phyloP scores from a whole-genome alignment of 2,329 filamentous ascomycete genomes.

The Colletotrichum shisoi region DNA sequence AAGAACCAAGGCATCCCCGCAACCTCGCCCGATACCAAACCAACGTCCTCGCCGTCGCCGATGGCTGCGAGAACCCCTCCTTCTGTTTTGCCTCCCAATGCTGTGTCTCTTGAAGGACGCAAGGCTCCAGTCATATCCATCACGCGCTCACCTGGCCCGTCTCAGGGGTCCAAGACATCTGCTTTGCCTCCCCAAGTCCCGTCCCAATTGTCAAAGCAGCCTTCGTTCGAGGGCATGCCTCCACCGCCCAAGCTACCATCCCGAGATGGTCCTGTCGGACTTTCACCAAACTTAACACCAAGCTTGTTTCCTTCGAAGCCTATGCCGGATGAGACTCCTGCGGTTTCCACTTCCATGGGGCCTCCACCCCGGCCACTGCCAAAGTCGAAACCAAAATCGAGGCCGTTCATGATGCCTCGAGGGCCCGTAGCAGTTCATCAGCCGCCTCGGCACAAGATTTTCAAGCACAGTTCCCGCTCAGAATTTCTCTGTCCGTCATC shows the following conservation, averaged over 20 bases:
- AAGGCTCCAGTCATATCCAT: background rate
- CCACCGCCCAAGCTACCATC: background rate
- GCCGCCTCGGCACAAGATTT: slow-evolving; percentile 16
- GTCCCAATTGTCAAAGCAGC: background rate
- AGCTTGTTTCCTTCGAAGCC: background rate
- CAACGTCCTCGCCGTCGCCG: slow-evolving; percentile 14
- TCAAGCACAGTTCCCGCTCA: background rate
- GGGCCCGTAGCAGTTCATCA: background rate
- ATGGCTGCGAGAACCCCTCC: background rate
- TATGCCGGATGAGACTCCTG: background rate
- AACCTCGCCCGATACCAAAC: slow-evolving; percentile 16
- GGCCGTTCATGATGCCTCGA: slow-evolving; percentile 35
- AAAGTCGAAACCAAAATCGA: slow-evolving; percentile 31
- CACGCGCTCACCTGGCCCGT: slow-evolving; percentile 16
- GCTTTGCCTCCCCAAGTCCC: background rate
- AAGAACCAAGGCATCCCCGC: background rate
- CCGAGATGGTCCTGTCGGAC: background rate
- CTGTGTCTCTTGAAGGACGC: background rate
- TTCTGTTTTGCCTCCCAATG: background rate
- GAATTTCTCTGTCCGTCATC: background rate
- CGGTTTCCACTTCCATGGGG: background rate
- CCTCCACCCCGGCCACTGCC: slow-evolving; percentile 6
- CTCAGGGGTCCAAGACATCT: background rate
- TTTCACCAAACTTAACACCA: background rate
- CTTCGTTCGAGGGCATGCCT: background rate